A percentile compares a stretch with the other conserved stretches of the same genome.
Conservation (phyloP, 176 grass and related monocot genomes). For the Metroxylon sagu region DNA sequence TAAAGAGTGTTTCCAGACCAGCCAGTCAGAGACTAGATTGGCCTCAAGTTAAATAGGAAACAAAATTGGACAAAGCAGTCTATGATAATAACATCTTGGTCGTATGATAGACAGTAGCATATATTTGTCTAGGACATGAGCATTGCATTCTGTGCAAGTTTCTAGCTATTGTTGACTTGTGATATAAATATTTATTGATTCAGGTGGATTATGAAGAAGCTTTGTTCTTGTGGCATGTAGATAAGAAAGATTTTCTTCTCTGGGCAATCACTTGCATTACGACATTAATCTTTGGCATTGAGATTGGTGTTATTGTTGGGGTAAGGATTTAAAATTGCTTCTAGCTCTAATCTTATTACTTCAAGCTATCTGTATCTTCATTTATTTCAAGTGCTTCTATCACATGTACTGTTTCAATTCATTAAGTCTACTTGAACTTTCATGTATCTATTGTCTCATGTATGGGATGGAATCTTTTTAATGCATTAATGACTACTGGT, state of each 20-base stretch:
- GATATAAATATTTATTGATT: constrained; percentile 18
- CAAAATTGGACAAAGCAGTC: too few species aligned
- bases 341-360: background rate
- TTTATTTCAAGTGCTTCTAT: background rate
- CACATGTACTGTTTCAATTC: too few species aligned
- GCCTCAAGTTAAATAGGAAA: too few species aligned
- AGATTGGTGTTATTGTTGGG: constrained; percentile 91
- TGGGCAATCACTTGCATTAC: constrained; percentile 72
- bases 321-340: constrained; percentile 32
- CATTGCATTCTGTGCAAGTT: constrained; percentile 1
- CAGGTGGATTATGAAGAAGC: constrained; percentile 91
- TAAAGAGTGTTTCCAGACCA: too few species aligned
- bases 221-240: constrained; percentile 80
- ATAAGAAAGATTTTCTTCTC: constrained; percentile 92
- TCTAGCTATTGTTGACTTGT: constrained; percentile 9
- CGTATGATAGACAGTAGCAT: background rate
- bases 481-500: too few species aligned
- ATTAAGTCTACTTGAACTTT: too few species aligned
- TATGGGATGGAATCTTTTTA: too few species aligned
- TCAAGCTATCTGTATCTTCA: background rate
- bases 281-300: constrained; percentile 85
- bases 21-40: too few species aligned
- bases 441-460: too few species aligned
- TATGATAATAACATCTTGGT: too few species aligned
- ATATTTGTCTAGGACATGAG: background rate